These are phyloP conservation scores for Solanum piurae DNA, from an alignment of 257 asterid species.

Conservation along the genomic window DNA sequence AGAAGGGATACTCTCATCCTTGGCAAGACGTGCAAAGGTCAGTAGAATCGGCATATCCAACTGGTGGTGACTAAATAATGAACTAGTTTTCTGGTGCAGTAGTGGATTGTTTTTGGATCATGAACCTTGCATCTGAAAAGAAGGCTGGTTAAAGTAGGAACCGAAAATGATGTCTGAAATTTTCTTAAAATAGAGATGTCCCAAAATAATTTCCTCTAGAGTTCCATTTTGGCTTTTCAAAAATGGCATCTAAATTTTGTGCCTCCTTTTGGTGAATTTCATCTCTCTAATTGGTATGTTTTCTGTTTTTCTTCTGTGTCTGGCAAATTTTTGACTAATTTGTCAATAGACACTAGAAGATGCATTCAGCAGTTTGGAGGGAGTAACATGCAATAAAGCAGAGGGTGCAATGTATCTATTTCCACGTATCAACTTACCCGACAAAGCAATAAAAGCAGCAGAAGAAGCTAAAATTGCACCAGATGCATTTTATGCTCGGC, in stretches of 20 bases:
- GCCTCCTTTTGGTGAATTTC: neutral
- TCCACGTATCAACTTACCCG: constrained; percentile 63
- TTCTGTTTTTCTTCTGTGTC: neutral
- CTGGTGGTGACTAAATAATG: neutral
- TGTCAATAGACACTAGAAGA: constrained; percentile 67
- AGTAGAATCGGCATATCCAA: constrained; percentile 1
- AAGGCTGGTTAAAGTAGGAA: neutral
- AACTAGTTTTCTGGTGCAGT: neutral
- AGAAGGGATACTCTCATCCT: constrained; percentile 74
- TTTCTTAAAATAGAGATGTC: neutral
- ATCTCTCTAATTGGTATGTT: neutral
- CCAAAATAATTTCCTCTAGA: neutral
- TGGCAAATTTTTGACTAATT: neutral
- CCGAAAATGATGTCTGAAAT: neutral
- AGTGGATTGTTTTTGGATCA: neutral
- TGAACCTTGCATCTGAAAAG: neutral
- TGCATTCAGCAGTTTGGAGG: constrained; percentile 76
- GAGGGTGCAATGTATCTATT: constrained; percentile 98
- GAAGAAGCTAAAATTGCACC: constrained; percentile 60
- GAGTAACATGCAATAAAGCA: constrained; percentile 81
- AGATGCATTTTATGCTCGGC: constrained; percentile 61
- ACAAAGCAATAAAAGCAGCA: constrained; percentile 81
- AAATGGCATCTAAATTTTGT: neutral
- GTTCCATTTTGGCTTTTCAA: neutral
- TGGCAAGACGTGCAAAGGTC: constrained; percentile 92